These are phyloP conservation scores for Populus trichocarpa DNA, from an alignment of 441 rosid genomes.

Conservation along the genomic window DNA sequence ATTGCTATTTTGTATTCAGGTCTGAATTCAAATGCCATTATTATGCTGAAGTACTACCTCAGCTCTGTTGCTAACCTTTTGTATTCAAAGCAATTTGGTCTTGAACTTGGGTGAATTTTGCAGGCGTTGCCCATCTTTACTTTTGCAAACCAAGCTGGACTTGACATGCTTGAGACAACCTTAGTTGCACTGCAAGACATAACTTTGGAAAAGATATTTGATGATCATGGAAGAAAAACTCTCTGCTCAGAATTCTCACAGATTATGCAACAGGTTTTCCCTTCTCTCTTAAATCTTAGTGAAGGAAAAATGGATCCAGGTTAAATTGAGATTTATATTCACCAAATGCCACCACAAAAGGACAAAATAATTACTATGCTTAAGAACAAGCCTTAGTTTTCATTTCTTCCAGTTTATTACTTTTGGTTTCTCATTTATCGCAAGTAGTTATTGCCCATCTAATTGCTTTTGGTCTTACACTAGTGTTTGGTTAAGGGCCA, in stretches of 20 bases:
- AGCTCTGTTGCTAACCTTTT: not conserved
- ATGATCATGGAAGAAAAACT: constrained; percentile 85
- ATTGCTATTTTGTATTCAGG: not conserved
- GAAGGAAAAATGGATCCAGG: not conserved
- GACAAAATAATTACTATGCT: not conserved
- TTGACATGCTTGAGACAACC: constrained; percentile 98
- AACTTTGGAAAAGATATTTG: constrained; percentile 89
- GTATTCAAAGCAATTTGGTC: not conserved
- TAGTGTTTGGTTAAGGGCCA: too few species aligned
- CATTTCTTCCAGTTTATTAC: not conserved
- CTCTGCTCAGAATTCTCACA: constrained; percentile 94
- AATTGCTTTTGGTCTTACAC: not conserved
- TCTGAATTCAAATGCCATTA: not conserved
- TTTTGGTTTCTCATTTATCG: not conserved
- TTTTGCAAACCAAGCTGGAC: constrained; percentile 94
- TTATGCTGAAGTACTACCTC: not conserved
- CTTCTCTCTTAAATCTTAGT: not conserved
- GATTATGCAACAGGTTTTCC: constrained; percentile 92
- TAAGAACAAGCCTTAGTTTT: not conserved
- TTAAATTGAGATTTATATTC: not conserved
- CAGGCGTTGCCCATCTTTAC: constrained; percentile 92
- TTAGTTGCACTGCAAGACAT: constrained; percentile 90
- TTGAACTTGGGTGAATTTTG: constrained; percentile 5
- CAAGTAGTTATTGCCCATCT: not conserved
- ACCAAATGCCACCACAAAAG: not conserved